A percentile compares a stretch with the other conserved stretches of the same genome.
Conservation (phyloP, 208 protist genomes). For the Zelonia costaricensis region DNA sequence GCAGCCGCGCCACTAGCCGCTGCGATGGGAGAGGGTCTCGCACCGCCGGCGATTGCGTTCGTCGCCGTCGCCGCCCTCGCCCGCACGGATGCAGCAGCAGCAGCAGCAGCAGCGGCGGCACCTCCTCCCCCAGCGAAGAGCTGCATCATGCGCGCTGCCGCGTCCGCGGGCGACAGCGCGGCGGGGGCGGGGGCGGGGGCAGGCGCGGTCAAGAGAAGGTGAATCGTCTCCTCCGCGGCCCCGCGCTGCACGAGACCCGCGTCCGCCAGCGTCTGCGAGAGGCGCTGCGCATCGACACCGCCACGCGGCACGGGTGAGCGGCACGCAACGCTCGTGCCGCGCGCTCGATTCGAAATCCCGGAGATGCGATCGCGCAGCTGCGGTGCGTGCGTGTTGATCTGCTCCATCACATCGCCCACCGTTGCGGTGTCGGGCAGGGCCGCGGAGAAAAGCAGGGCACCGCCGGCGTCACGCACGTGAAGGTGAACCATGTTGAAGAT, state of each 20-base stretch:
- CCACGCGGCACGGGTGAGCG: no score
- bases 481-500: constrained; percentile 20
- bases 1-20: no score
- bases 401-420: constrained; percentile 3
- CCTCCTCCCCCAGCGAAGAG: constrained; percentile 6
- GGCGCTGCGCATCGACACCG: no score
- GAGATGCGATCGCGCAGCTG: constrained; percentile 5
- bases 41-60: no score
- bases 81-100: not conserved
- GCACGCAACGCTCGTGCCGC: no score
- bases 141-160: constrained; percentile 25
- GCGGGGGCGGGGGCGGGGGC: not conserved
- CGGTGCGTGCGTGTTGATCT: not conserved
- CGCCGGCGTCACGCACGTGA: not conserved
- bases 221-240: constrained; percentile 8
- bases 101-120: not conserved
- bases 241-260: constrained; percentile 2
- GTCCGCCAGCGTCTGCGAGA: constrained; percentile 3
- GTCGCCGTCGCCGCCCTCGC: not conserved
- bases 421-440: constrained; percentile 4
- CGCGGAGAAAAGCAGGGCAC: constrained; percentile 5
- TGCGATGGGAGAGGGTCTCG: no score
- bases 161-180: not conserved
- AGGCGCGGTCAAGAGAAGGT: not conserved
- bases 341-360: no score